Evolutionary conservation across 352 stramenopile species (phyloP), one percentile per base, ranked within the genome.

Genomic region (Phytopythium kandeliae): DNA sequence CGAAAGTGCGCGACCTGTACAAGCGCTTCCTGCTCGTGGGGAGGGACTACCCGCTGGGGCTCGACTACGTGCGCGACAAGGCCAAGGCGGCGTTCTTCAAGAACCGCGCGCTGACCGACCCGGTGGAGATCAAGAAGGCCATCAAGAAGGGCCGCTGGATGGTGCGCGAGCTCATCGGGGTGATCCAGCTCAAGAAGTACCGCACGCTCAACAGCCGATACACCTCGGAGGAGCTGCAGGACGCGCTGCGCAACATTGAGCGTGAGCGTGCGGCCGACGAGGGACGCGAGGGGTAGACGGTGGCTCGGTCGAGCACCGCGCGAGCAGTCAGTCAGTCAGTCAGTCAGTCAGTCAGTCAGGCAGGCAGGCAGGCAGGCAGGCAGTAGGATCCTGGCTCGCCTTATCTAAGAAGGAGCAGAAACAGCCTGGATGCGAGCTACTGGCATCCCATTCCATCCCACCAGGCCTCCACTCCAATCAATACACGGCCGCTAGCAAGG

Each of bases 121-220:
- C 86, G 15, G 54, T 81, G 19, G 89, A 81, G 22, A 71, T 98
- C 47, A 92, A 93, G 59, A 95, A 95, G 46, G 91, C 92, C n/a
- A 87, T 98, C 34, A 86, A 85, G 42, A 83, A 78, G 41, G 96
- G 96, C 15, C 66, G 96, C 59, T 98, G 91, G 70, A 96, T 96
- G 78, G 86, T 98, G 37, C 69, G 90, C 41, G 96, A 99, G 67
- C 95, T 99, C 77, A 80, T 97, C 45, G 96, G 85, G n/a, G 87
- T 98, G 16, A 98, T 98, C 63, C 85, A 98, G 74, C 72, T 99
- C 26, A 98, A 98, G 60, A 99, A 98, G 63, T 98, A 98, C 66
- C 78, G 96, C 48, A 86, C 92, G 43, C 84, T 99, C 62, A 97
- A 97, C 52, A 75, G 68, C 51, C 71, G 93, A 49, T 99, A 99